Conservation (phyloP, 2,329 filamentous ascomycete genomes). For the Curvularia spicifera region DNA sequence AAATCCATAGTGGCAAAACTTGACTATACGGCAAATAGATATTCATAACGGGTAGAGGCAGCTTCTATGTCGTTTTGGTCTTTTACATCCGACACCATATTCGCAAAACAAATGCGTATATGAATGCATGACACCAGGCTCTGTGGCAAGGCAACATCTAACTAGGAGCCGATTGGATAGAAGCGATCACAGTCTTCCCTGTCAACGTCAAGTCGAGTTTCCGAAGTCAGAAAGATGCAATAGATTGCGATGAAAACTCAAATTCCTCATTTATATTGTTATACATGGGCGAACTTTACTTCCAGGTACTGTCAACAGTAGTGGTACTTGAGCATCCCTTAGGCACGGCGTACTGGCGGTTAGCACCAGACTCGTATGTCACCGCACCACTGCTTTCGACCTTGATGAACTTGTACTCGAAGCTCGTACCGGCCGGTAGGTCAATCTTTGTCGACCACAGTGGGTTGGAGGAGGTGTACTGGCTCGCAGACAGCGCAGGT, state of each 20-base stretch:
- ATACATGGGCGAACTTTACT: constrained; percentile 14
- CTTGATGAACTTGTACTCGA: constrained; percentile 57
- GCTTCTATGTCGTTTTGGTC: not conserved
- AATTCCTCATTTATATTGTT: not conserved
- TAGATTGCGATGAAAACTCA: not conserved
- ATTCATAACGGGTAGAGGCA: not conserved
- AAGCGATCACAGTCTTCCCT: not conserved
- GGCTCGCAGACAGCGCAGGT: constrained; percentile 50
- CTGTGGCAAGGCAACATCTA: not conserved
- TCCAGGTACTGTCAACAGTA: constrained; percentile 33
- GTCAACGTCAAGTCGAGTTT: not conserved
- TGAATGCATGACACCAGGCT: not conserved
- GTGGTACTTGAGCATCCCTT: constrained; percentile 27
- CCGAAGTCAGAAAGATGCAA: not conserved
- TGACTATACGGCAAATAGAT: not conserved
- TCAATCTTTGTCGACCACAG: constrained; percentile 55
- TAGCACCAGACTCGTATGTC: constrained; percentile 54
- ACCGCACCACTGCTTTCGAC: constrained; percentile 55
- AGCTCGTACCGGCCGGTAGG: constrained; percentile 51
- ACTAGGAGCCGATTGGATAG: not conserved
- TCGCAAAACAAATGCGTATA: not conserved
- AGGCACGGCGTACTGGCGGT: constrained; percentile 50
- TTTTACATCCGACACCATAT: not conserved
- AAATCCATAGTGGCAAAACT: not conserved
- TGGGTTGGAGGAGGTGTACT: constrained; percentile 54